Base-by-base conservation (phyloP, 108 stramenopile genomes). In the Pseudonitzschia multiseries region DNA sequence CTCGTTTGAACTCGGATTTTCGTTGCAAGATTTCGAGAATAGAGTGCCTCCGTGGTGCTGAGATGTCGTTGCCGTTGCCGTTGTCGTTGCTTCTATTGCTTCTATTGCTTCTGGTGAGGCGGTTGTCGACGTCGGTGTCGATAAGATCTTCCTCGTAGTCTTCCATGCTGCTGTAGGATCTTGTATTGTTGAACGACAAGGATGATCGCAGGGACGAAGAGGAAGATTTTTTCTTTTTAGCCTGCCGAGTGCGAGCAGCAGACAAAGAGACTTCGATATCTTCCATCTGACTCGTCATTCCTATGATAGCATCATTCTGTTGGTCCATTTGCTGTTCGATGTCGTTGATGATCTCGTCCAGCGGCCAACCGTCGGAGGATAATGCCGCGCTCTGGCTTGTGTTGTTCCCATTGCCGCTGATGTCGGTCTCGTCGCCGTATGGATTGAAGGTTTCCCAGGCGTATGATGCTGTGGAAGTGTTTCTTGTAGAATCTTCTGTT, bases 241-340 rank as follows among this genome's bases (percentile, higher is more conserved):
- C 14, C 17, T 14, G 46, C 12, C 46, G 46, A 14, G 4, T 48
- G 18, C 46, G 46, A 10, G 54, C 54, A 56, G 14, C n/a, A 31
- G 61, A 26, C 66, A 67, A 48, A 48, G 44, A 24, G 21, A 50
- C 66, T 48, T 67, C 66, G 44, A 67, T 67, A 8, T 50, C 66
- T 14, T 65, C 64, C 33, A 65, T n/a, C 8, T 65, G 31, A 13
- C 41, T 65, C 15, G 64, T 41, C 64, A 65, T 65, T 12, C 31
- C 64, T 6, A 20, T 12, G 5, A 65, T 40, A 33, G 64, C 41
- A 41, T 65, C 64, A 21, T 41, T 65, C 20, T 65, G 64, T 43
- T 65, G 15, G 61, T 65, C 41, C 64, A 41, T 65, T 43, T 67
- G 66, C 18, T 27, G 12, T 50, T 67, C 66, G 44, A 67, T 67